Conservation (phyloP, 352 stramenopile genomes). For the Globisporangium carolinianum region DNA sequence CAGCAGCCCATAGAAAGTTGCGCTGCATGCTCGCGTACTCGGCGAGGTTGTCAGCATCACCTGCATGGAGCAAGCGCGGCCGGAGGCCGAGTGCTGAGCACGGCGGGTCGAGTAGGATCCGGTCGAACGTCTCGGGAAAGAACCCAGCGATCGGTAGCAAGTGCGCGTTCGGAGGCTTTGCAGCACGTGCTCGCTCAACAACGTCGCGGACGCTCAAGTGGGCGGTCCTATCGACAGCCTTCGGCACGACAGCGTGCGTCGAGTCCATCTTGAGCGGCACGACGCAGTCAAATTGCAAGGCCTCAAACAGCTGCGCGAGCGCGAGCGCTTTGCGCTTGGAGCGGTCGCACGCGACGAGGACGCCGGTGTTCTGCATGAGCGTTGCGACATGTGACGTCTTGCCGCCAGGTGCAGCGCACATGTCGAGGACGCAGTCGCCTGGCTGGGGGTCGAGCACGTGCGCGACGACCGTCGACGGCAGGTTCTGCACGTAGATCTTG, state of each 20-base stretch:
- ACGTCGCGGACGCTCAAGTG: conserved; percentile 46
- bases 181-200: conserved; percentile 40
- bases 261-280: conserved; percentile 74
- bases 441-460: conserved; percentile 82
- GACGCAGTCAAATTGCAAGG: conserved; percentile 52
- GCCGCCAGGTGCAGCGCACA: conserved; percentile 91
- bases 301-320: conserved; percentile 70
- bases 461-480: conserved; percentile 89
- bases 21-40: conserved; percentile 84
- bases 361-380: conserved; percentile 86
- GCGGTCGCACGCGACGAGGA: conserved; percentile 86
- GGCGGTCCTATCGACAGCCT: not conserved
- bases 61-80: conserved; percentile 84
- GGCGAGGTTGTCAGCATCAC: conserved; percentile 57
- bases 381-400: conserved; percentile 92
- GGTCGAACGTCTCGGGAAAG: conserved; percentile 91
- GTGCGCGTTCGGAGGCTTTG: conserved; percentile 39
- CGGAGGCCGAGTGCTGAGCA: conserved; percentile 90
- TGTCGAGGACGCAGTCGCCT: conserved; percentile 88
- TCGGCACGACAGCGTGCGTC: conserved; percentile 78
- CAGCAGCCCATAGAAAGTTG: conserved; percentile 84
- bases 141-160: conserved; percentile 85
- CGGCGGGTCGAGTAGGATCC: conserved; percentile 90
- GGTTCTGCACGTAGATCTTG: conserved; percentile 91
- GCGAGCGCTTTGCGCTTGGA: conserved; percentile 84